Conservation (phyloP, 2,329 filamentous ascomycete species). For the Colletotrichum sp. region DNA sequence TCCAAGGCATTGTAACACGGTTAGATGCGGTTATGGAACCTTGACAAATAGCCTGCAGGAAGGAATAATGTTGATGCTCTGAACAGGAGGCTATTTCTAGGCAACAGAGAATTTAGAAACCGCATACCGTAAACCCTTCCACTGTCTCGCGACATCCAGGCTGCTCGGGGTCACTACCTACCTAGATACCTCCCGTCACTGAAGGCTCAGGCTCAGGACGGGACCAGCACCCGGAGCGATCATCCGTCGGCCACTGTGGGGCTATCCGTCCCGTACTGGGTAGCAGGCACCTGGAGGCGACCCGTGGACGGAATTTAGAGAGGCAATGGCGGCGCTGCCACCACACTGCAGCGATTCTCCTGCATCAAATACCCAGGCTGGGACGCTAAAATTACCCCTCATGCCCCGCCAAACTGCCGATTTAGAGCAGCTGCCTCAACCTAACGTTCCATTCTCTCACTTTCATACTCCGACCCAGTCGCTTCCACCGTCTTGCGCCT, state of each 20-base stretch:
- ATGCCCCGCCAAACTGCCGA: conserved; percentile 18
- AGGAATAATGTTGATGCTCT: background rate
- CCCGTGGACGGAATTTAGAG: background rate
- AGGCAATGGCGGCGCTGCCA: background rate
- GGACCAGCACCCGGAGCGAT: background rate
- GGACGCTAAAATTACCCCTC: conserved; percentile 21
- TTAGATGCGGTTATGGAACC: background rate
- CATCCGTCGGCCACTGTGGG: background rate
- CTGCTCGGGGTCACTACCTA: background rate
- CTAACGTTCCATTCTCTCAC: background rate
- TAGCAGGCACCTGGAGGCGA: background rate
- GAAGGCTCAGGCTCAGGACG: background rate
- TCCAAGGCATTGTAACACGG: background rate
- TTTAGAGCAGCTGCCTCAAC: conserved; percentile 11
- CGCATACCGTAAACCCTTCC: background rate
- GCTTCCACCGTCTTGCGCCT: background rate
- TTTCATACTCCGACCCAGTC: background rate
- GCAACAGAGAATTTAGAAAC: background rate
- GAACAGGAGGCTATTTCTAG: background rate
- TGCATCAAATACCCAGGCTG: background rate
- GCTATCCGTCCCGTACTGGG: background rate
- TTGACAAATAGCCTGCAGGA: background rate
- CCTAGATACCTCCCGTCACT: background rate
- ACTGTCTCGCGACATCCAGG: background rate
- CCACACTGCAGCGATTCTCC: background rate